These are phyloP conservation scores for Staphylotrichum longicolle DNA, from an alignment of 495 filamentous ascomycete genomes.

Conservation along the genomic window DNA sequence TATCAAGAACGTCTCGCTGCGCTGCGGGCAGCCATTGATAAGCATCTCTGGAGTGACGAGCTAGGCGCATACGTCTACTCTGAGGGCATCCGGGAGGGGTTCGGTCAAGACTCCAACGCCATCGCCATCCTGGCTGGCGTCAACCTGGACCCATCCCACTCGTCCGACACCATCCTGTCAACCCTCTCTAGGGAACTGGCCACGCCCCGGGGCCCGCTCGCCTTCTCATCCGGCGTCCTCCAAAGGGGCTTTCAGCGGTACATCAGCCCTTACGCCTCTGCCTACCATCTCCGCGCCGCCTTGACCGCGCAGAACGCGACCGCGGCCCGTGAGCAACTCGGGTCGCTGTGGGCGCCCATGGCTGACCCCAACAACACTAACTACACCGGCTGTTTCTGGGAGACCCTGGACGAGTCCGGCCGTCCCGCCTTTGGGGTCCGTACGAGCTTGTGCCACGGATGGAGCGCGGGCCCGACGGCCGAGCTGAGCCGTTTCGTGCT, in stretches of 20 bases:
- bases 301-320: background rate
- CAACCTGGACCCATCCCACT: conserved; percentile 1
- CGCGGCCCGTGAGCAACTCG: background rate
- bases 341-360: conserved; percentile 2
- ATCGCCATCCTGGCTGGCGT: conserved; percentile 1
- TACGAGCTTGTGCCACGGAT: conserved; percentile 2
- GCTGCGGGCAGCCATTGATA: conserved; percentile 1
- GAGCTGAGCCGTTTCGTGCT: conserved; percentile 8
- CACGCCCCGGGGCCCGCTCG: conserved; percentile 1
- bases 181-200: background rate
- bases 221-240: background rate
- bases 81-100: conserved; percentile 1
- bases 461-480: conserved; percentile 1
- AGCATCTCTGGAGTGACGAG: conserved; percentile 7
- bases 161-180: background rate
- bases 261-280: conserved; percentile 7
- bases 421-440: background rate
- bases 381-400: conserved; percentile 6
- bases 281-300: conserved; percentile 4
- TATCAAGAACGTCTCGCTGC: background rate
- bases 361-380: background rate
- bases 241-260: conserved; percentile 1
- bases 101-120: conserved; percentile 6
- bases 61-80: conserved; percentile 2
- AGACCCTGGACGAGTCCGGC: conserved; percentile 5